These are phyloP conservation scores for Vitis labrusca DNA, from an alignment of 164 flowering plant genomes.

Conservation along the genomic window DNA sequence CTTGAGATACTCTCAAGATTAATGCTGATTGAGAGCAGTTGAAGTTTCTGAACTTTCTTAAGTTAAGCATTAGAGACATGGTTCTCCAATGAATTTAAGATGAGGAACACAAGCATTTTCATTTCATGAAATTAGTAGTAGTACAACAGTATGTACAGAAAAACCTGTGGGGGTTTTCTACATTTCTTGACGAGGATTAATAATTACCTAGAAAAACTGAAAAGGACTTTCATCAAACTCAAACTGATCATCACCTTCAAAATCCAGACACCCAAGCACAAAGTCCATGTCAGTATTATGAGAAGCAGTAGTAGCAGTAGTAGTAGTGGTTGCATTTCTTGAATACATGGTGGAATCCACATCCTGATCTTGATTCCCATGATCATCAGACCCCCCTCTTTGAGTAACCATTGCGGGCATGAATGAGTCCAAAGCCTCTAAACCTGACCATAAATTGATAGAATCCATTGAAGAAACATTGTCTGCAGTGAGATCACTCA, in stretches of 20 bases:
- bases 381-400: not conserved
- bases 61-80: too few species aligned
- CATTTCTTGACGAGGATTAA: too few species aligned
- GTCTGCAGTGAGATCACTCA: conserved; percentile 3
- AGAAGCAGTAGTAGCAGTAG: conserved; percentile 6
- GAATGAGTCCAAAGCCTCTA: conserved; percentile 7
- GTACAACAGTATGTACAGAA: too few species aligned
- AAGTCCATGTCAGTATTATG: conserved; percentile 25
- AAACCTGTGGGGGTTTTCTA: too few species aligned
- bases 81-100: too few species aligned
- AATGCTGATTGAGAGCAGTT: too few species aligned
- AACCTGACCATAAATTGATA: conserved; percentile 15
- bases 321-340: not conserved
- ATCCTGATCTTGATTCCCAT: not conserved
- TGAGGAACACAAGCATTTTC: too few species aligned
- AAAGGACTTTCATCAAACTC: conserved; percentile 12
- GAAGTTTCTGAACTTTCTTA: too few species aligned
- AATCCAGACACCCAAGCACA: conserved; percentile 8
- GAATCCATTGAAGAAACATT: conserved; percentile 4
- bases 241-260: conserved; percentile 16
- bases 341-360: not conserved
- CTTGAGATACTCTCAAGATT: too few species aligned
- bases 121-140: too few species aligned
- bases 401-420: conserved; percentile 1
- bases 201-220: not conserved